Base-by-base conservation (phyloP, 2,329 filamentous ascomycete genomes). In the Hortaea sp. region DNA sequence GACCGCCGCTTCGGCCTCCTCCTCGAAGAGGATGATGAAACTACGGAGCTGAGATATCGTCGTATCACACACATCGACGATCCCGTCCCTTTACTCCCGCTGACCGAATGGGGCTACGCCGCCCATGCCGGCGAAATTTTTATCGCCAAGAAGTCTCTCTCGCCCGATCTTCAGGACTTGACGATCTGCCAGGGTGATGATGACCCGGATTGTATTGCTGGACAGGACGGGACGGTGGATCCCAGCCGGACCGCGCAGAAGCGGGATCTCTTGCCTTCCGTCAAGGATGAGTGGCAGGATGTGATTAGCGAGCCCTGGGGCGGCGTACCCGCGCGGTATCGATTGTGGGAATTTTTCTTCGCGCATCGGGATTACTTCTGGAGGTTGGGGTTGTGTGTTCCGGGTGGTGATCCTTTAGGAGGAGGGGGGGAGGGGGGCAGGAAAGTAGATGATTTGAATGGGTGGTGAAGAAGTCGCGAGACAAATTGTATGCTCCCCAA, bases 321-420 rank as follows among this genome's bases (percentile, higher is more conserved):
- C 9, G 55, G 56, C 6, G 65, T 75, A 11, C 73, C 67, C n/a
- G 66, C 66, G 65, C 77, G 65, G 64, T 89, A 76, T 57, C 85
- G 84, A 64, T 75, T 94, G n/a, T 95, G 90, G 88, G 81, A 95
- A 66, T 70, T 95, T 6, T 83, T 97, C 61, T 94, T 94, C 65
- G 85, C 89, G 1, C 92, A 98, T 68, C 74, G 92, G 35, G 92
- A 98, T 68, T 98, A 98, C 66, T 97, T 98, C 67, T 94, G 88
- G 86, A 76, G 92, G 47, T 66, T 98, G 44, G 92, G 92, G 0
- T 69, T 97, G 30, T 98, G 92, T 67, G 73, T 95, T 2, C 89
- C 90, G 30, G 59, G 59, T 10, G 61, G 61, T 38, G 61, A 62
- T 51, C 57, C 57, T 7, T 41, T 58, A 27, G 57, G 56, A 10